A percentile compares a stretch with the other conserved stretches of the same genome.
These are phyloP conservation scores for Auriscalpium microsporum DNA, from an alignment of 768 basidiomycete species.

Conservation along the genomic window DNA sequence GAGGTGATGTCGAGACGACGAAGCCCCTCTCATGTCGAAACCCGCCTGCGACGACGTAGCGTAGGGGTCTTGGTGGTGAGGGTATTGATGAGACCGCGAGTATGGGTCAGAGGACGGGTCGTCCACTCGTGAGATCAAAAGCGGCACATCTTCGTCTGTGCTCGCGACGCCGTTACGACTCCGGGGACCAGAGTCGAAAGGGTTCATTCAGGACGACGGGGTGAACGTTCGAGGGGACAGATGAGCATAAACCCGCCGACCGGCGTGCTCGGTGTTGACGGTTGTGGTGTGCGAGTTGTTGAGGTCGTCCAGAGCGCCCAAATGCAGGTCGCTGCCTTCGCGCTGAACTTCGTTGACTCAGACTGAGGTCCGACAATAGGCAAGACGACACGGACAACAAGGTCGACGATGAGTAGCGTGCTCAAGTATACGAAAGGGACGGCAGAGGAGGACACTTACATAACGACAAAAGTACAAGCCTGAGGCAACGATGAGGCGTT, in stretches of 20 bases:
- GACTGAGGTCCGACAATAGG: too few species aligned
- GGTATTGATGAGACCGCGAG: conserved; percentile 36
- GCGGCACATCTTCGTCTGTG: conserved; percentile 14
- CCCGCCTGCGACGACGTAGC: conserved; percentile 30
- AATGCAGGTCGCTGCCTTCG: too few species aligned
- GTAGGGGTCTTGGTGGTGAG: conserved; percentile 34
- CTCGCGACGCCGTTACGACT: conserved; percentile 15
- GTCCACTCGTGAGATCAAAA: conserved; percentile 39
- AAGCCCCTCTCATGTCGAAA: conserved; percentile 43
- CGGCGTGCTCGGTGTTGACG: too few species aligned
- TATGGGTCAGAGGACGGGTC: conserved; percentile 46
- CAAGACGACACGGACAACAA: too few species aligned
- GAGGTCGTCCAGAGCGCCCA: too few species aligned
- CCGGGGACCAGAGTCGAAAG: conserved; percentile 31
- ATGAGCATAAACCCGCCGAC: too few species aligned
- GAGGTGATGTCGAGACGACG: conserved; percentile 43
- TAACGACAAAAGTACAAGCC: conserved; percentile 9
- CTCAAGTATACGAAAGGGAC: conserved; percentile 1
- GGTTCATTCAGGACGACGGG: conserved; percentile 5
- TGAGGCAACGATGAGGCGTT: neutral
- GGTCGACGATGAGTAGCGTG: too few species aligned
- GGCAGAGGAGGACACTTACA: conserved; percentile 11
- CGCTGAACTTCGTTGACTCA: too few species aligned
- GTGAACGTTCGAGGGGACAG: too few species aligned
- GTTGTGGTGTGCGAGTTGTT: too few species aligned